Base-by-base conservation (phyloP, 73 alveolate species). In the Paramecium biaurelia region DNA sequence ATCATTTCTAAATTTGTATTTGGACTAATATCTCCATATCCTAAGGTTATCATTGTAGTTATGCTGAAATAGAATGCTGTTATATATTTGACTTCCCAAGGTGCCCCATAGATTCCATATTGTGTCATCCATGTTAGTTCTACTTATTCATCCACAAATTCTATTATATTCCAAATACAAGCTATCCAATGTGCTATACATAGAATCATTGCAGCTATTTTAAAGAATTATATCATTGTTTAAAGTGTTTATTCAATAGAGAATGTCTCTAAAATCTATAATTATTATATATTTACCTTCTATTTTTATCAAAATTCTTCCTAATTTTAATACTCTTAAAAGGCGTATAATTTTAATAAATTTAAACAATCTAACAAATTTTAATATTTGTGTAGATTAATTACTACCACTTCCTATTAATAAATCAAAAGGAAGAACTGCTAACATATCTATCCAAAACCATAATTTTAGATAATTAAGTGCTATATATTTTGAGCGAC, bases 41-140 rank as follows among this genome's bases (percentile, higher is more conserved):
- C 99, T 20, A 96, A 97, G 0, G 99, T 96, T 6, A 95, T 93
- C 86, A 96, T 85, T 12, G 99, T 96, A 10, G 99, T 96, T 57
- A 96, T 93, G 49, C 96, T 93, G 87, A 92, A 96, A 76, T 96
- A 96, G 57, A 95, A 82, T 59, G 99, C 93, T 8, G 94, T 70
- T 30, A 96, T 74, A 92, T 96, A 96, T 86, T 79, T 79, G 15
- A 79, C 74, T 43, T 79, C 90, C 90, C 90, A 79, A 43, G 70
- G 76, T 11, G 74, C 74, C 24, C 47, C 41, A 20, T 45, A 18
- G 3, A 79, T 79, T 21, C 90, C 90, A 43, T 79, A 79, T 43
- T 38, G 14, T 2, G 34, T 18, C 70, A 41, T 38, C 90, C 90
- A 79, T 7, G 90, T 43, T 34, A n/a, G 5, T 2, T 79, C 76